Percentiles rank a stretch among this genome's conserved stretches.
phyloP scores from a whole-genome alignment of 2,329 filamentous ascomycete genomes.

The Sporothrix sp. region DNA sequence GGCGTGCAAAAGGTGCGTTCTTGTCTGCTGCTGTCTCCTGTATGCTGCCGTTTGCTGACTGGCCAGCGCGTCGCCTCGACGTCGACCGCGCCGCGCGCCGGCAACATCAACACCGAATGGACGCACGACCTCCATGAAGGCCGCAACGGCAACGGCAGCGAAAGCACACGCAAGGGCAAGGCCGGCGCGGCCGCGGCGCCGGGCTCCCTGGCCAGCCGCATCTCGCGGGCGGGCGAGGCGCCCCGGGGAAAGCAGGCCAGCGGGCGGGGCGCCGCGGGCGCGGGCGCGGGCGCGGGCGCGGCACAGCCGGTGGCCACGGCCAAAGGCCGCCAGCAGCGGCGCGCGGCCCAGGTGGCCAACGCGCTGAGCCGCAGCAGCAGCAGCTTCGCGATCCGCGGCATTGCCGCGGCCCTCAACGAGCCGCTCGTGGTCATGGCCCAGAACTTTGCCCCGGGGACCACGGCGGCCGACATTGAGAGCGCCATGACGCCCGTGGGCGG shows the following conservation, averaged over 20 bases:
- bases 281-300: conserved; percentile 13
- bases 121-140: conserved; percentile 57
- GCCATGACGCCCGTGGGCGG: conserved; percentile 70
- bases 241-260: conserved; percentile 11
- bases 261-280: conserved; percentile 1
- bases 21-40: not conserved
- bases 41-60: not conserved
- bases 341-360: conserved; percentile 34
- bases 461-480: conserved; percentile 71
- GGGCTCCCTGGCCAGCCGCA: conserved; percentile 38
- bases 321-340: conserved; percentile 22
- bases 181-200: conserved; percentile 22
- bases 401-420: conserved; percentile 39
- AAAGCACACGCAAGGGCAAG: not conserved
- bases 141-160: conserved; percentile 14
- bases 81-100: conserved; percentile 23
- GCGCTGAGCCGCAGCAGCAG: conserved; percentile 29
- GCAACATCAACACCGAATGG: conserved; percentile 58
- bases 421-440: conserved; percentile 65
- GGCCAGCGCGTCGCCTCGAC: conserved; percentile 23
- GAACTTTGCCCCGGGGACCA: conserved; percentile 76
- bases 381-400: conserved; percentile 60
- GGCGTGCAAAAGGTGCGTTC: conserved; percentile 58
- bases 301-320: conserved; percentile 6
- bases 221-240: conserved; percentile 24